Percentiles rank a stretch among this genome's conserved stretches.
These are phyloP conservation scores for Agrocybe praecox DNA, from an alignment of 768 basidiomycete species.

Conservation along the genomic window DNA sequence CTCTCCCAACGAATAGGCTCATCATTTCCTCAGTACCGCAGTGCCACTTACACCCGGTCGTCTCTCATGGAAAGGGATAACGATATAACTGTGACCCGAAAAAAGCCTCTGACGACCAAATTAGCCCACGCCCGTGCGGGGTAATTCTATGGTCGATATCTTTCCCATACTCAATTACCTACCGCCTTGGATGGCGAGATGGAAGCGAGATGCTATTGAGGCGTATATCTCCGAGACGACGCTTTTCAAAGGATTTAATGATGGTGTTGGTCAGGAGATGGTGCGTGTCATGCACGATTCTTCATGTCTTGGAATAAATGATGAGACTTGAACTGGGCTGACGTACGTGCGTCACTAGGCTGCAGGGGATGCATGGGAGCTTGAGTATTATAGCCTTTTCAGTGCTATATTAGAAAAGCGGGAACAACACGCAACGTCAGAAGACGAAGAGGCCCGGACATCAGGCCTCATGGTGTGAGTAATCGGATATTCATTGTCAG, in stretches of 20 bases:
- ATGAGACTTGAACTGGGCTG: no score
- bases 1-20: neutral
- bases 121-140: conserved; percentile 23
- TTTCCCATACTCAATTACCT: conserved; percentile 1
- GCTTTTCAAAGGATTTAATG: conserved; percentile 1
- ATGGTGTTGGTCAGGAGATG: neutral
- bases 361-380: no score
- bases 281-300: neutral
- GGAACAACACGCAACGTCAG: neutral
- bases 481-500: no score
- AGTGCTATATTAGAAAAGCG: neutral
- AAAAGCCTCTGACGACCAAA: conserved; percentile 47
- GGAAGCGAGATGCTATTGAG: conserved; percentile 2
- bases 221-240: neutral
- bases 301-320: no score
- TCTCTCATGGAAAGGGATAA: conserved; percentile 64
- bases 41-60: conserved; percentile 59
- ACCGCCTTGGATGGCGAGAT: conserved; percentile 39
- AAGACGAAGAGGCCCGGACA: conserved; percentile 1
- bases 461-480: conserved; percentile 2
- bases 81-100: conserved; percentile 43
- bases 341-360: no score
- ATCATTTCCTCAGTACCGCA: conserved; percentile 28
- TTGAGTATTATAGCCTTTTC: neutral
- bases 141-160: conserved; percentile 35